Percentiles rank a stretch among this genome's conserved stretches.
These are phyloP conservation scores for Cyclotella sp. DNA, from an alignment of 108 stramenopile genomes.

Conservation along the genomic window DNA sequence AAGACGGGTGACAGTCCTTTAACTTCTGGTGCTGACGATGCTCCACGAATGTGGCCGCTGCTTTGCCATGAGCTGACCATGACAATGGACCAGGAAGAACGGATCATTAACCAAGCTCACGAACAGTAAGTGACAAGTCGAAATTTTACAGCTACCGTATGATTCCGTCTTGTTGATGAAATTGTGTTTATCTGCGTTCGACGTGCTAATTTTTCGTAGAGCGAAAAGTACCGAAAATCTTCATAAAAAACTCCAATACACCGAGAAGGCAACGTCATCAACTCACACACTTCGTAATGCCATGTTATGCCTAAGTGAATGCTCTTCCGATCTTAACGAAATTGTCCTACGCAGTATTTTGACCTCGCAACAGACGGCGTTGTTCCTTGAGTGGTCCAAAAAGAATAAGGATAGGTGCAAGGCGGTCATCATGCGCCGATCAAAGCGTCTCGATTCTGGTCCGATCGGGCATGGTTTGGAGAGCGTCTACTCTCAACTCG, in stretches of 20 bases:
- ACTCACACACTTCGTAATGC: constrained; percentile 62
- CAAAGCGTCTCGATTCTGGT: background rate
- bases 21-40: constrained; percentile 52
- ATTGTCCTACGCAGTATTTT: constrained; percentile 62
- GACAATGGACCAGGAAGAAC: constrained; percentile 89
- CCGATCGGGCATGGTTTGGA: constrained; percentile 8
- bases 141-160: no score
- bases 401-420: constrained; percentile 58
- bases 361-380: constrained; percentile 64
- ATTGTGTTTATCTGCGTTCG: no score
- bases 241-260: constrained; percentile 49
- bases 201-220: constrained; percentile 2
- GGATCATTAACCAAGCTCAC: constrained; percentile 56
- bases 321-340: constrained; percentile 56
- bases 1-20: constrained; percentile 31
- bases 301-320: constrained; percentile 62
- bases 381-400: constrained; percentile 66
- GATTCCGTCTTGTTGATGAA: no score
- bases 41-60: constrained; percentile 77
- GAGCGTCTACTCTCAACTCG: background rate
- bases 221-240: constrained; percentile 46
- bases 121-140: constrained; percentile 43
- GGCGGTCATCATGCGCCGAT: constrained; percentile 21
- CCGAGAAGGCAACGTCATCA: constrained; percentile 61
- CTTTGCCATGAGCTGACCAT: constrained; percentile 82